These are phyloP conservation scores for Lactuca saligna DNA, from an alignment of 129 eudicot genomes.

Conservation along the genomic window DNA sequence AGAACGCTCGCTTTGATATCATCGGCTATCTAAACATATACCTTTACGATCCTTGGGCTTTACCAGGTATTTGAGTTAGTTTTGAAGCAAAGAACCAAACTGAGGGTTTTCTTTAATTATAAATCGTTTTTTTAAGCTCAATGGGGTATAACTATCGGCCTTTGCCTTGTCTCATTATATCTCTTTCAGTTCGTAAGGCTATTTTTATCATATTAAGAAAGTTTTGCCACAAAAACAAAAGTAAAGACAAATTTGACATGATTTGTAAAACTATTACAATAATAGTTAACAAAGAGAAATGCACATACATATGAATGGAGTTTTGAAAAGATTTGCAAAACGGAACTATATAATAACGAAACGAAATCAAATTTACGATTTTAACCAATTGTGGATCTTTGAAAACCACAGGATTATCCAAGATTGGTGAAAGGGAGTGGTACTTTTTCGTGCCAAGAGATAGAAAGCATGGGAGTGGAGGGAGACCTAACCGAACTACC, in stretches of 20 bases:
- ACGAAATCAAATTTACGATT: not conserved
- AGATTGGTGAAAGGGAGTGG: slow-evolving; percentile 90
- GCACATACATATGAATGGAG: not conserved
- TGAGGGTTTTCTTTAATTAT: not conserved
- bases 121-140: not conserved
- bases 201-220: not conserved
- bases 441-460: slow-evolving; percentile 87
- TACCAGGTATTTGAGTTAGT: slow-evolving; percentile 60
- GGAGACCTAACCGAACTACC: slow-evolving; percentile 88
- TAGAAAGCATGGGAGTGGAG: slow-evolving; percentile 69
- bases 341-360: too few relatives aligned
- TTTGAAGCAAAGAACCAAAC: not conserved
- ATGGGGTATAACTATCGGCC: not conserved
- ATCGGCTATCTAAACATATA: slow-evolving; percentile 68
- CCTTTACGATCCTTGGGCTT: slow-evolving; percentile 66
- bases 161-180: not conserved
- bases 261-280: too few relatives aligned
- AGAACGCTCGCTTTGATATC: slow-evolving; percentile 44
- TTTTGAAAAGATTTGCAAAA: too few relatives aligned
- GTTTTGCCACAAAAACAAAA: not conserved
- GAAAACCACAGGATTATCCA: slow-evolving; percentile 59
- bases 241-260: not conserved
- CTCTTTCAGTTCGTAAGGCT: not conserved
- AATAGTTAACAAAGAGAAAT: not conserved
- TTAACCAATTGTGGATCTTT: not conserved